Conservation (phyloP, 2,329 filamentous ascomycete genomes). For the Cladosporium sp. region DNA sequence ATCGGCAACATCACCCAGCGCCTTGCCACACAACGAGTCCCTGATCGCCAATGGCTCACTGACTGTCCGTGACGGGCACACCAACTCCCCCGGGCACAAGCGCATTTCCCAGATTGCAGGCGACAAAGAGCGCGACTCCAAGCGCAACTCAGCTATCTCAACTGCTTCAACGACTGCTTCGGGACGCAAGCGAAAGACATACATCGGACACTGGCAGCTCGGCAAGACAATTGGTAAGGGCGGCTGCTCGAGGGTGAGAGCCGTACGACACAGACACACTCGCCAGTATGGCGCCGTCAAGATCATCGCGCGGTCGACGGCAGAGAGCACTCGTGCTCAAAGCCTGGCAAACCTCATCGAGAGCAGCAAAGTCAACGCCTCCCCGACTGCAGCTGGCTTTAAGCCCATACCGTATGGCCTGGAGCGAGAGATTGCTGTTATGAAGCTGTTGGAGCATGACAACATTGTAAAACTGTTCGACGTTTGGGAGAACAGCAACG, state of each 20-base stretch:
- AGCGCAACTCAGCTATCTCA: conserved; percentile 55
- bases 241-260: conserved; percentile 81
- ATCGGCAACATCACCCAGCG: background rate
- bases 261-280: conserved; percentile 75
- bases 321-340: conserved; percentile 77
- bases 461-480: conserved; percentile 94
- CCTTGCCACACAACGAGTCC: conserved; percentile 47
- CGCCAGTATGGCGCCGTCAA: conserved; percentile 87
- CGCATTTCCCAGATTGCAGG: conserved; percentile 52
- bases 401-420: conserved; percentile 69
- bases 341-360: conserved; percentile 82
- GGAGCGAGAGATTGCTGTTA: conserved; percentile 92
- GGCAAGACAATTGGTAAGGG: conserved; percentile 87
- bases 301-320: conserved; percentile 81
- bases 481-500: conserved; percentile 95
- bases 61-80: conserved; percentile 40
- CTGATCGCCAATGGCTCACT: conserved; percentile 46
- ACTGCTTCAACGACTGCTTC: conserved; percentile 57
- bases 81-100: conserved; percentile 49
- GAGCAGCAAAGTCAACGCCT: conserved; percentile 55
- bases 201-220: conserved; percentile 91
- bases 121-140: conserved; percentile 50
- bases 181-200: conserved; percentile 57
- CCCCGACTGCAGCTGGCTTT: conserved; percentile 28
- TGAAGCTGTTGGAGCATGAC: conserved; percentile 92